These are phyloP conservation scores for Plenodomus tracheiphilus DNA, from an alignment of 2,329 filamentous ascomycete species.

Conservation along the genomic window DNA sequence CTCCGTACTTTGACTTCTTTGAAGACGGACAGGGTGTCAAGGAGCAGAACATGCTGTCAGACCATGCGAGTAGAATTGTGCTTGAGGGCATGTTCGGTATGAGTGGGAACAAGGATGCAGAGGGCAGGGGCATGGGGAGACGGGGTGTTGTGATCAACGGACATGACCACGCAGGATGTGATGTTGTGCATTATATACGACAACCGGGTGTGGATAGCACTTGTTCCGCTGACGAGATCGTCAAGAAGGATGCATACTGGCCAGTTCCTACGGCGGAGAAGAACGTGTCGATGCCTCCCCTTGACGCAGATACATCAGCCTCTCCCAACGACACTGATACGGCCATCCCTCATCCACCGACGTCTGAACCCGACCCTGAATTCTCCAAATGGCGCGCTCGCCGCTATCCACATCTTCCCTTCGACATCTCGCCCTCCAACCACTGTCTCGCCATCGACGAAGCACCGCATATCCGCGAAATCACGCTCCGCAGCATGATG, in stretches of 20 bases:
- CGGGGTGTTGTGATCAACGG: slow-evolving; percentile 84
- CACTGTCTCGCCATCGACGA: slow-evolving; percentile 18
- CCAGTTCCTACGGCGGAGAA: slow-evolving; percentile 4
- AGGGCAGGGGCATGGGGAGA: slow-evolving; percentile 66
- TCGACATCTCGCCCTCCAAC: slow-evolving; percentile 41
- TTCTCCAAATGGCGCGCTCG: slow-evolving; percentile 26
- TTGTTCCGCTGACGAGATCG: slow-evolving; percentile 14
- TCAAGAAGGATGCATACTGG: slow-evolving; percentile 19
- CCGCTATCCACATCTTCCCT: slow-evolving; percentile 19
- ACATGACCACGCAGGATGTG: slow-evolving; percentile 94
- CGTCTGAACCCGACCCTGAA: slow-evolving; percentile 2
- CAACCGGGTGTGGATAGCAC: slow-evolving; percentile 16
- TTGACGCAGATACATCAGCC: slow-evolving; percentile 2
- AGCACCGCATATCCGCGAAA: slow-evolving; percentile 71
- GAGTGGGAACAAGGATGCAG: slow-evolving; percentile 62
- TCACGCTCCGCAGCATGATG: slow-evolving; percentile 98
- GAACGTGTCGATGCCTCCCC: slow-evolving; percentile 1
- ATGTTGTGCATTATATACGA: slow-evolving; percentile 73
- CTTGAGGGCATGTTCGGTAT: slow-evolving; percentile 84
- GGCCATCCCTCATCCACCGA: slow-evolving; percentile 2
- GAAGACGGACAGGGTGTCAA: slow-evolving; percentile 67
- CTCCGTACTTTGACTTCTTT: slow-evolving; percentile 81
- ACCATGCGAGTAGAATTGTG: slow-evolving; percentile 68
- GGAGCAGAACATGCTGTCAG: slow-evolving; percentile 89
- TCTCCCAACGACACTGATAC: slow-evolving; percentile 6